Conservation (phyloP, 148 eudicot genomes). For the Beta vulgaris region DNA sequence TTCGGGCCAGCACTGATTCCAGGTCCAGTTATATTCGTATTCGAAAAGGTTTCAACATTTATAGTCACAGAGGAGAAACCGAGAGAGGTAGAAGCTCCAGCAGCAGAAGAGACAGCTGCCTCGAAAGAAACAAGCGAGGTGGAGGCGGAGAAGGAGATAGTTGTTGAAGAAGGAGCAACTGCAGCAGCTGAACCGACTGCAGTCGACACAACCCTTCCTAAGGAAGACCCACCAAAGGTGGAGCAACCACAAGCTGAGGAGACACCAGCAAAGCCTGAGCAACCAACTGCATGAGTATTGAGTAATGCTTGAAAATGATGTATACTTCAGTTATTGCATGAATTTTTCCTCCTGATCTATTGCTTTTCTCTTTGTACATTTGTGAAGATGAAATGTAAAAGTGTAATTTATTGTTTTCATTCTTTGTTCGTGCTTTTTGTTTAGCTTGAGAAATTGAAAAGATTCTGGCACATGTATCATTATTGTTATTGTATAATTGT, state of each 20-base stretch:
- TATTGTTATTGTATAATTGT: not conserved
- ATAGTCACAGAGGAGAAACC: slow-evolving; percentile 41
- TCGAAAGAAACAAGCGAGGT: slow-evolving; percentile 23
- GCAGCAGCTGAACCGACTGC: not conserved
- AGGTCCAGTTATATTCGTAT: slow-evolving; percentile 52
- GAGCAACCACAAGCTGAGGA: not conserved
- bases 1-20: slow-evolving; percentile 43
- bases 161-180: slow-evolving; percentile 13
- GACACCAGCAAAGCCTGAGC: not conserved
- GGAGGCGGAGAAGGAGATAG: slow-evolving; percentile 26
- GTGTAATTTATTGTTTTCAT: not conserved
- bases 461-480: not conserved
- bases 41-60: slow-evolving; percentile 62
- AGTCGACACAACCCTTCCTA: slow-evolving; percentile 19
- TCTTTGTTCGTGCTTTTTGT: not conserved
- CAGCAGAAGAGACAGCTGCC: slow-evolving; percentile 25
- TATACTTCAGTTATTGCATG: no score
- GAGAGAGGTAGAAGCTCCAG: slow-evolving; percentile 35
- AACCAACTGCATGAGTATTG: not conserved
- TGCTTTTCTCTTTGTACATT: slow-evolving; percentile 8
- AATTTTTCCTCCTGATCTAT: no score
- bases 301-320: no score
- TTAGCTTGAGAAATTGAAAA: not conserved
- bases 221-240: slow-evolving; percentile 14
- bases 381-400: slow-evolving; percentile 1